Evolutionary conservation across 192 early-diverging fungal genomes (phyloP), one percentile per base, ranked within the genome.

Genomic region (Coemansia sp.): DNA sequence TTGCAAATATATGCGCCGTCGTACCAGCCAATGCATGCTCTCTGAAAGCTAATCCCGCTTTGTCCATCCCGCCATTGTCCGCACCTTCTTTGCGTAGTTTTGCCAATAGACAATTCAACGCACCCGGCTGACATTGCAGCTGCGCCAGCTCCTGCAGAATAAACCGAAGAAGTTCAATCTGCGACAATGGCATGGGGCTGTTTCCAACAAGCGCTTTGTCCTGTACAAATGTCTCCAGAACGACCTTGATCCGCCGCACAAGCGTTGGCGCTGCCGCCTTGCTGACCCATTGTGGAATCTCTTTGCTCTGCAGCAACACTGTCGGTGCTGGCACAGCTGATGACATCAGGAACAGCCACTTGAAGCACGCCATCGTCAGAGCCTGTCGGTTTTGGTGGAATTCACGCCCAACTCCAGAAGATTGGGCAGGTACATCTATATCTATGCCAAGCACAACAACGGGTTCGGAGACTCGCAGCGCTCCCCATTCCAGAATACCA

Each of bases 341-440:
- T 18, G 65, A 51, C 75, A 78, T 65, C 49, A 53, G 45, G 40
- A 78, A 69, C 60, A 81, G 61, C 79, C 79, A 81, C 21, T 37
- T 23, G 23, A 75, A 64, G 13, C 79, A 57, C 30, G 66, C 79
- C 67, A 64, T 57, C 0, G 73, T 52, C 63, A 81, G 59, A 34
- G n/a, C 68, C 31, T 64, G 75, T 39, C 37, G 28, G 45, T 46
- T 58, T 6, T 49, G 45, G 33, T 57, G 55, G 55, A 57, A 57
- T 18, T 21, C 55, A 31, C 56, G 53, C 25, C 37, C 49, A 6
- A 52, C 5, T 15, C 61, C 26, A 37, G 25, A 29, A 12, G 16
- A 18, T 21, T 29, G 20, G 37, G n/a, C 51, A 12, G n/a, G 13
- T 23, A 21, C 45, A 39, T 56, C n/a, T 23, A 21, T 31, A 39